Evolutionary conservation across 192 early-diverging fungal species (phyloP), one percentile per base, ranked within the genome.

Genomic region (Funneliformis mosseae): DNA sequence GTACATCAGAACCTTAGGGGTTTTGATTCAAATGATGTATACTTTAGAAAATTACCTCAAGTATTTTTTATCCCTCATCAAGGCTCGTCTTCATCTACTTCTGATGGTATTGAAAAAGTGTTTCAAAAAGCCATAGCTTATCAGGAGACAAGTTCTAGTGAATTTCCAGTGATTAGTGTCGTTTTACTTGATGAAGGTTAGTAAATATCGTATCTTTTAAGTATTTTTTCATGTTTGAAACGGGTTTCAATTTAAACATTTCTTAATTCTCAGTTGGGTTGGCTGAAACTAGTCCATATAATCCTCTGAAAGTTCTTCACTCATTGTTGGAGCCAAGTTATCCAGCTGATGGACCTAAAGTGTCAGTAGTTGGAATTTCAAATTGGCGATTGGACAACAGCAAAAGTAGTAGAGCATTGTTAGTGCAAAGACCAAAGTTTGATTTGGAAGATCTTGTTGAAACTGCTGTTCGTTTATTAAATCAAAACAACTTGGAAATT

Each of bases 171-270:
- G 25, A 77, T 63, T 33, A 73, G 78, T 50, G 81, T 81, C 11
- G 81, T 81, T 67, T 63, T 81, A 39, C 81, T 81, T 78, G 81
- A 81, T 28, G 81, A 81, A 81, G 78, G 78, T 79, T 1, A n/a
- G n/a, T n/a, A n/a, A n/a, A n/a, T n/a, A n/a, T n/a, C 5, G 5
- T 25, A 25, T 64, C 10, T 23, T 23, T 64, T 10, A 64, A 23
- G 18, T 23, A 23, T 64, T 10, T 27, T 64, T 23, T 64, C 23
- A 64, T 27, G 1, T 6, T 33, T 33, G 33, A 33, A 33, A 33
- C 33, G 33, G 3, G n/a, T n/a, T 33, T 33, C 33, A 64, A 25
- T 25, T 64, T 10, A 23, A 4, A 64, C 6, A 25, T 27, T 64
- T 23, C 23, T 25, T 23, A 7, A 7, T 25, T 64, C 0, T 64